A percentile compares a stretch with the other conserved stretches of the same genome.
These are phyloP conservation scores for Podaxis sp. DNA, from an alignment of 768 basidiomycete species.

Conservation along the genomic window DNA sequence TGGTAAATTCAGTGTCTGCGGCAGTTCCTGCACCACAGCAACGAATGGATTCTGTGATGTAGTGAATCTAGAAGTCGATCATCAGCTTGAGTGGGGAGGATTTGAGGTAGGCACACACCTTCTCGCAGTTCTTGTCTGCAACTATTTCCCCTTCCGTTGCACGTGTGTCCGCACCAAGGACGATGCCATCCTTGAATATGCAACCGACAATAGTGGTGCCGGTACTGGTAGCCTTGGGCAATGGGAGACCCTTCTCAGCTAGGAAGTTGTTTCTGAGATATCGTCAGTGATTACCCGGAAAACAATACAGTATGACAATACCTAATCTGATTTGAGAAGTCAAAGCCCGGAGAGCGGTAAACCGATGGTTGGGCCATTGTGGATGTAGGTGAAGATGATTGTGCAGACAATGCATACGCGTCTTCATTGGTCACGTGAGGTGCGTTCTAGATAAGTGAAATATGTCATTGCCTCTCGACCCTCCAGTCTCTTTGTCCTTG, in stretches of 20 bases:
- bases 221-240: conserved; percentile 85
- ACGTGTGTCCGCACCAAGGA: conserved; percentile 94
- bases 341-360: conserved; percentile 58
- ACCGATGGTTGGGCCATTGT: conserved; percentile 45
- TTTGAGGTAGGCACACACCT: conserved; percentile 46
- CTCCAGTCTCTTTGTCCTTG: neutral
- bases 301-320: conserved; percentile 18
- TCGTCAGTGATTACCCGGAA: neutral
- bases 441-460: conserved; percentile 2
- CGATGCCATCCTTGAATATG: conserved; percentile 86
- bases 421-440: neutral
- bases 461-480: neutral
- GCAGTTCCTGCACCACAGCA: conserved; percentile 99
- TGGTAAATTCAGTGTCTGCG: conserved; percentile 96
- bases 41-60: conserved; percentile 89
- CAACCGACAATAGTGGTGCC: conserved; percentile 99
- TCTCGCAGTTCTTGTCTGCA: conserved; percentile 99
- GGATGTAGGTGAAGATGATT: conserved; percentile 7
- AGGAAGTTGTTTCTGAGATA: conserved; percentile 68
- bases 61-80: conserved; percentile 73
- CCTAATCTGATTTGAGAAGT: conserved; percentile 76
- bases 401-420: conserved; percentile 7
- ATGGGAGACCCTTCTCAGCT: conserved; percentile 59
- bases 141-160: conserved; percentile 94
- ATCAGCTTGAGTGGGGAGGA: neutral